Percentiles rank a stretch among this genome's conserved stretches.
Evolutionary conservation across 495 filamentous ascomycete genomes (phyloP).

Genomic region (Mycothermus thermophilus): DNA sequence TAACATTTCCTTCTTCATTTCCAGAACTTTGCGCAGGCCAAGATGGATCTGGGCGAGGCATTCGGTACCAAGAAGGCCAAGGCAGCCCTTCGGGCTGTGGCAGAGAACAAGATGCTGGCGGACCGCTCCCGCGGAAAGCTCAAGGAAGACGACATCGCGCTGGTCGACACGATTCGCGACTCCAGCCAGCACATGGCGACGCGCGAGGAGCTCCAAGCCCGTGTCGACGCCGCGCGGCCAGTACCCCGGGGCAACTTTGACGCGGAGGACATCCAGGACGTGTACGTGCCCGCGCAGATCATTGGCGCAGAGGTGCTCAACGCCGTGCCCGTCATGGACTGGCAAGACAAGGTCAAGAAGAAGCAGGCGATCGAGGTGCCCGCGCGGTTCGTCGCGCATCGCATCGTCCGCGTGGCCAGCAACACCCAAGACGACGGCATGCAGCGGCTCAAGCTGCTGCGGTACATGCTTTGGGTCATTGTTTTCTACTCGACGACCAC

Average conservation of each 20-base stretch:
- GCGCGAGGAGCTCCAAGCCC: slow-evolving; percentile 47
- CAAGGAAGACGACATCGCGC: slow-evolving; percentile 43
- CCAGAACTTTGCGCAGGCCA: slow-evolving; percentile 44
- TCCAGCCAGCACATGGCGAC: slow-evolving; percentile 44
- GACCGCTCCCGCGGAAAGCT: slow-evolving; percentile 28
- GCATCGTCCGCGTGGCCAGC: slow-evolving; percentile 42
- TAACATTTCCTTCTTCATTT: neutral
- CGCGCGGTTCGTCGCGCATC: slow-evolving; percentile 53
- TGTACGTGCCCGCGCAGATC: slow-evolving; percentile 60
- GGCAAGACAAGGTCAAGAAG: slow-evolving; percentile 51
- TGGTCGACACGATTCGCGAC: slow-evolving; percentile 49
- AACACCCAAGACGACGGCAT: slow-evolving; percentile 43
- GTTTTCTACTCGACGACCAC: slow-evolving; percentile 38
- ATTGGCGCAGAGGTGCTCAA: slow-evolving; percentile 48
- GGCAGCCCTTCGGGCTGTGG: slow-evolving; percentile 63
- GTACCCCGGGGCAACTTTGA: slow-evolving; percentile 61
- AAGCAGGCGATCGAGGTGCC: slow-evolving; percentile 40
- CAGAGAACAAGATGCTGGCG: slow-evolving; percentile 60
- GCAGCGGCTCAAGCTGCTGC: slow-evolving; percentile 45
- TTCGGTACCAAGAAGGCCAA: slow-evolving; percentile 93
- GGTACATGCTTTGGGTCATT: slow-evolving; percentile 52
- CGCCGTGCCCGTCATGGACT: slow-evolving; percentile 55
- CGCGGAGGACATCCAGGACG: slow-evolving; percentile 60
- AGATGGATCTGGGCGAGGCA: slow-evolving; percentile 62
- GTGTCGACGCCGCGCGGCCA: slow-evolving; percentile 57